phyloP scores from a whole-genome alignment of 2,329 filamentous ascomycete genomes.

The Beauveria brongniartii region DNA sequence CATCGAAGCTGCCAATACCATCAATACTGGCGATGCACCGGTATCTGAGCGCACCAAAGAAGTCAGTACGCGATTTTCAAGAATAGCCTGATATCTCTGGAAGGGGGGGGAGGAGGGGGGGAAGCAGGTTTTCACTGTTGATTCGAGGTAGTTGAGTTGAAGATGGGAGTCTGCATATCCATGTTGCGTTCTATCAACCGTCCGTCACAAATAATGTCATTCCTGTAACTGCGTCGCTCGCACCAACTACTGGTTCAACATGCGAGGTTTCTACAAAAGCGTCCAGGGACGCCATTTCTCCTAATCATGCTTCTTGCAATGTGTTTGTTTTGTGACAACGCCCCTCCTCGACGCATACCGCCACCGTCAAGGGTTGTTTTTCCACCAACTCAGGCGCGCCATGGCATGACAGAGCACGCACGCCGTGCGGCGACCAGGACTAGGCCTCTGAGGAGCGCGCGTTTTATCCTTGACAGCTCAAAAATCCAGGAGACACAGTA shows the following conservation, averaged over 20 bases:
- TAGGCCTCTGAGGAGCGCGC: constrained; percentile 25
- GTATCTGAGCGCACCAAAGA: constrained; percentile 18
- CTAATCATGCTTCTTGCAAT: constrained; percentile 23
- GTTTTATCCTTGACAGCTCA: constrained; percentile 21
- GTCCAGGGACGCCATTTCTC: constrained; percentile 22
- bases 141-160: neutral
- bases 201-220: constrained; percentile 27
- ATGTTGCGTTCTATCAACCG: constrained; percentile 26
- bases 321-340: constrained; percentile 19
- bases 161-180: neutral
- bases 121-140: neutral
- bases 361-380: constrained; percentile 20
- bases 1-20: constrained; percentile 26
- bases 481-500: constrained; percentile 25
- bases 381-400: constrained; percentile 23
- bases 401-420: constrained; percentile 26
- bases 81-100: neutral
- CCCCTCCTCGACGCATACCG: constrained; percentile 17
- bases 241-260: constrained; percentile 22
- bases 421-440: constrained; percentile 25
- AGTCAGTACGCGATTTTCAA: neutral
- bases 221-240: constrained; percentile 24
- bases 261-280: constrained; percentile 25
- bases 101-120: fast-evolving
- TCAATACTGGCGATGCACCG: constrained; percentile 22